Percentiles rank a stretch among this genome's conserved stretches.
phyloP scores from a whole-genome alignment of 1,284 basidiomycete species.

The Austroboletus niveus region DNA sequence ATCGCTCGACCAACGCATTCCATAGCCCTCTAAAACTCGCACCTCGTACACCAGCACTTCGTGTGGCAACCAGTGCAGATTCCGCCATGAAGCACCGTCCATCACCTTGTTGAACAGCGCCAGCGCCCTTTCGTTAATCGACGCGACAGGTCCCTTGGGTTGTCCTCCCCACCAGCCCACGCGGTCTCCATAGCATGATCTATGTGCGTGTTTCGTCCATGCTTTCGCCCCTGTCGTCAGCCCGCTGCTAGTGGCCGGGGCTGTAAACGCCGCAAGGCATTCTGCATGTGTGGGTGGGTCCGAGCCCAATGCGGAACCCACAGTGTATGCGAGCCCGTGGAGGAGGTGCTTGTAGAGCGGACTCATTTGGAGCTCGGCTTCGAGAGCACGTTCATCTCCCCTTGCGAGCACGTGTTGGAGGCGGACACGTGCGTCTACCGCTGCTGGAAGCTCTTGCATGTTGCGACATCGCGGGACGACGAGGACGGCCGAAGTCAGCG shows the following conservation, averaged over 20 bases:
- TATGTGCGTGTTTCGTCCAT: conserved; percentile 59
- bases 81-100: conserved; percentile 50
- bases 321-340: conserved; percentile 52
- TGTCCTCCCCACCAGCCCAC: conserved; percentile 55
- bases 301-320: conserved; percentile 55
- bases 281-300: conserved; percentile 37
- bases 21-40: conserved; percentile 55
- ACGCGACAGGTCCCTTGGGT: conserved; percentile 47
- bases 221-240: conserved; percentile 56
- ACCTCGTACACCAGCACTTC: conserved; percentile 56
- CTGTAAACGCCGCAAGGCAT: conserved; percentile 48
- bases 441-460: conserved; percentile 42
- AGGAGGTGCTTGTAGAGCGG: conserved; percentile 44
- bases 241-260: conserved; percentile 42
- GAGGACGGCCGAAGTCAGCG: neutral
- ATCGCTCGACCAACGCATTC: conserved; percentile 62
- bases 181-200: conserved; percentile 35
- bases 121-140: conserved; percentile 50
- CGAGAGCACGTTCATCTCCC: conserved; percentile 5
- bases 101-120: conserved; percentile 50
- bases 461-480: conserved; percentile 39
- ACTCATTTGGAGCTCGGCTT: conserved; percentile 14
- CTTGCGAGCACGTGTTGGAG: conserved; percentile 8
- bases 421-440: conserved; percentile 35
- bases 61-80: conserved; percentile 61